phyloP scores from a whole-genome alignment of 192 early-diverging fungal species.

The Coemansia sp. region DNA sequence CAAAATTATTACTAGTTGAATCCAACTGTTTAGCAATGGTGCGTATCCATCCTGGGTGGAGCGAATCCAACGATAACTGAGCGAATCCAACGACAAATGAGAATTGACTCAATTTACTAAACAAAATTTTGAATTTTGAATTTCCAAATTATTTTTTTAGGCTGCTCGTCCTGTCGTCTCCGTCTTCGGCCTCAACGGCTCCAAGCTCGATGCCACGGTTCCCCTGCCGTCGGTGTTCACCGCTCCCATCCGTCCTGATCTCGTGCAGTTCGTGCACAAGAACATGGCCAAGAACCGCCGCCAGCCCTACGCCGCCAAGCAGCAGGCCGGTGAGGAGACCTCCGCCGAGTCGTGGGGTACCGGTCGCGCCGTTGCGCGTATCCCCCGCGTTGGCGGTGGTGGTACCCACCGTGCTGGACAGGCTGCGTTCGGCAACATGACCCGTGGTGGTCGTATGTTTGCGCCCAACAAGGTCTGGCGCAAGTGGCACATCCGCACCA shows the following conservation, averaged over 20 bases:
- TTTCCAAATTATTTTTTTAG: constrained; percentile 30
- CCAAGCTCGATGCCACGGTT: constrained; percentile 73
- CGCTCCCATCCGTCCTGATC: constrained; percentile 95
- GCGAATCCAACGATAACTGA: constrained; percentile 12
- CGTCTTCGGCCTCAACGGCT: constrained; percentile 84
- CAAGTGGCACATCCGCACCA: constrained; percentile 99
- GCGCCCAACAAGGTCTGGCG: constrained; percentile 99
- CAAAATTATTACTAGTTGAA: background rate
- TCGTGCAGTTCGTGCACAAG: constrained; percentile 95
- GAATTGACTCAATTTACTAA: background rate
- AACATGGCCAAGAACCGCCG: constrained; percentile 99
- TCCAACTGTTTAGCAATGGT: constrained; percentile 30
- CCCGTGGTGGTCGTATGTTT: constrained; percentile 99
- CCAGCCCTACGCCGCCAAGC: constrained; percentile 94
- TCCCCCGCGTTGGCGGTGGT: constrained; percentile 94
- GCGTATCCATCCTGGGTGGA: too few relatives aligned
- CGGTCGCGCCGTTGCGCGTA: constrained; percentile 99
- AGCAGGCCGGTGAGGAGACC: constrained; percentile 98
- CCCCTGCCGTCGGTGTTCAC: constrained; percentile 91
- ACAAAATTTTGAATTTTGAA: constrained; percentile 7
- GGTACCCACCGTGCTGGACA: constrained; percentile 98
- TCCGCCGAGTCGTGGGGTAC: constrained; percentile 98
- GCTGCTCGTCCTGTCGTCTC: constrained; percentile 85
- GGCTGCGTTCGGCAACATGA: constrained; percentile 99
- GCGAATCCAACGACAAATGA: background rate